Evolutionary conservation across 805 yeast species (phyloP), one percentile per base, ranked within the genome.

Genomic region (Saturnispora ahearnii): DNA sequence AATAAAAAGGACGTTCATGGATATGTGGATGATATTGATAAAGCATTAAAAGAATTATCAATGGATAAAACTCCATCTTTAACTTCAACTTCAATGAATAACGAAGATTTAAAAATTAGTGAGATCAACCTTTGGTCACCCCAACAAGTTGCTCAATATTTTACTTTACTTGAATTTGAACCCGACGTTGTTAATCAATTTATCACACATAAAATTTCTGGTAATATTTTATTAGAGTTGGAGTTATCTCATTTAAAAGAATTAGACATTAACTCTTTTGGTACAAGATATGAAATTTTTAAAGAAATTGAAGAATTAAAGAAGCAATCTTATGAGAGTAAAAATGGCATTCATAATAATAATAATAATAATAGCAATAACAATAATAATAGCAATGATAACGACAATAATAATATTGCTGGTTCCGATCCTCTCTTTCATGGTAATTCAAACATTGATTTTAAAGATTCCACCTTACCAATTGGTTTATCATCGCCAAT

Each of bases 231-330:
- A 42, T 72, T 93, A 48, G 95, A 90, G 65, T 73, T 93, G 54
- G 97, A 91, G 60, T 73, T 91, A 53, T 76, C 87, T 1, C 86
- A 86, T 59, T 73, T 93, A 59, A 93, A 91, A 63, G 99, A 93
- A 65, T 71, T 93, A 51, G 99, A 90, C 50, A 91, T 93, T 47
- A 74, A 79, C 45, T 86, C 96, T 4, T 93, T 93, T 69, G 99
- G 99, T 28, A 90, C 96, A 0, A 76, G 99, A 55, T 93, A 89
- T 66, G 96, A 90, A 64, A 79, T 93, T 44, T 82, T 80, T 66
- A 89, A 88, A 62, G 96, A 87, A 62, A 91, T 93, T 58, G 95
- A 87, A 63, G 77, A 80, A 34, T 69, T 84, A 58, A 73, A 73
- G 52, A 61, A 57, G 12, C 64, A 63, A 10, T 53, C 66, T 22